Evolutionary conservation across 306 rosid genomes (phyloP).

Genomic region (Sesbania bispinosa): DNA sequence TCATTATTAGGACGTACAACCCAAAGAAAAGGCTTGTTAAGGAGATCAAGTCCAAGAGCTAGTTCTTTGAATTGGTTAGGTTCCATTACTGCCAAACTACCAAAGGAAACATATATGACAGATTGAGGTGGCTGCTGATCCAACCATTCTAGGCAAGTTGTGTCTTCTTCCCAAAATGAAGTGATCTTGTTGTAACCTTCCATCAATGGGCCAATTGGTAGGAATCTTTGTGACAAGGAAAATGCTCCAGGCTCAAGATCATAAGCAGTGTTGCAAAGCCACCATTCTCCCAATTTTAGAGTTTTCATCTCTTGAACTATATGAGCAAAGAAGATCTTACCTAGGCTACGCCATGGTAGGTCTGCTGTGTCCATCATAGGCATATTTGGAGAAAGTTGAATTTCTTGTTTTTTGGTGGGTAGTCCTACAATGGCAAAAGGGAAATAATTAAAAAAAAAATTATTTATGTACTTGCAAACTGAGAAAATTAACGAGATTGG

Average conservation of each 20-base stretch:
- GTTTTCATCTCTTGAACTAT: not conserved
- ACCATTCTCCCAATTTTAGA: slow-evolving; percentile 21
- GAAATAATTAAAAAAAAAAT: not conserved
- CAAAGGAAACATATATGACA: slow-evolving; percentile 34
- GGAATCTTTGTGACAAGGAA: slow-evolving; percentile 14
- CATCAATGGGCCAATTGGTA: slow-evolving; percentile 40
- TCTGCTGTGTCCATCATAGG: slow-evolving; percentile 18
- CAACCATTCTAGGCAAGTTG: slow-evolving; percentile 30
- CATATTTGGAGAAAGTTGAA: slow-evolving; percentile 24
- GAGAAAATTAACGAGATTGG: too few species aligned
- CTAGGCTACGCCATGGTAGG: not conserved
- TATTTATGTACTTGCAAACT: too few species aligned
- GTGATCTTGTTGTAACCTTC: not conserved
- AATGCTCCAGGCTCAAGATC: slow-evolving; percentile 34
- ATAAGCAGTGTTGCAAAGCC: slow-evolving; percentile 29
- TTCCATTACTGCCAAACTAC: slow-evolving; percentile 18
- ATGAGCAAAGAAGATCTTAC: not conserved
- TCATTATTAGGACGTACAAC: slow-evolving; percentile 26
- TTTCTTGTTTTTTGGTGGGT: slow-evolving; percentile 1
- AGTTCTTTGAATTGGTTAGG: slow-evolving; percentile 33
- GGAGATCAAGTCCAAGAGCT: slow-evolving; percentile 30
- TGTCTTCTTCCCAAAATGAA: slow-evolving; percentile 36
- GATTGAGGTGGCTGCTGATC: slow-evolving; percentile 34
- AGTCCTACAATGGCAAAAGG: slow-evolving; percentile 17
- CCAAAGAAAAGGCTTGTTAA: slow-evolving; percentile 43